Percentiles rank a stretch among this genome's conserved stretches.
Evolutionary conservation across 2,329 filamentous ascomycete genomes (phyloP).

Genomic region (Aspergillus puulaauensis): DNA sequence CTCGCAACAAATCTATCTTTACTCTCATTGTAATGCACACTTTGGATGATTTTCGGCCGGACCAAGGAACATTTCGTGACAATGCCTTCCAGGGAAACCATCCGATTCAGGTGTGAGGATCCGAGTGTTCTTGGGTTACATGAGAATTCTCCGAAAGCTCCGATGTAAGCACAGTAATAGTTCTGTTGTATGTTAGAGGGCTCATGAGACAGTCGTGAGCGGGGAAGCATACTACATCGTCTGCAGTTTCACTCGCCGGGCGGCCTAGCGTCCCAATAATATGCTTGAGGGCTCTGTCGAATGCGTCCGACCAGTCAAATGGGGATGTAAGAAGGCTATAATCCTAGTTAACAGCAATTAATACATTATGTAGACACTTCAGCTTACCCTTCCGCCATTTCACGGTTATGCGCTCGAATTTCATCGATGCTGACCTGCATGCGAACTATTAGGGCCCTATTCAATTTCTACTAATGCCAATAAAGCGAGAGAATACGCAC

Average conservation of each 20-base stretch:
- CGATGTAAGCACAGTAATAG: constrained; percentile 97
- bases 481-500: constrained; percentile 35
- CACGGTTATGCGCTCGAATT: constrained; percentile 80
- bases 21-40: constrained; percentile 90
- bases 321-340: constrained; percentile 70
- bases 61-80: constrained; percentile 96
- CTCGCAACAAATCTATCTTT: constrained; percentile 84
- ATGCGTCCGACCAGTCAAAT: constrained; percentile 84
- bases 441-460: neutral
- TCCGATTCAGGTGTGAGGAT: constrained; percentile 86
- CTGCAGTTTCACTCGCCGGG: constrained; percentile 70
- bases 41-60: constrained; percentile 95
- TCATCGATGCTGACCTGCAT: constrained; percentile 76
- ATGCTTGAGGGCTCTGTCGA: constrained; percentile 86
- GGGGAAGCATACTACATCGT: constrained; percentile 61
- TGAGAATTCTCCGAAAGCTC: constrained; percentile 90
- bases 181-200: constrained; percentile 24
- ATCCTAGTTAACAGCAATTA: constrained; percentile 16
- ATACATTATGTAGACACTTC: neutral
- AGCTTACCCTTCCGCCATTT: constrained; percentile 68
- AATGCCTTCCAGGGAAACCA: constrained; percentile 97
- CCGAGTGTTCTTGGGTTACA: constrained; percentile 93
- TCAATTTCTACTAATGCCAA: neutral
- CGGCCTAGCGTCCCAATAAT: constrained; percentile 79
- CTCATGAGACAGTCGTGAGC: neutral